These are phyloP conservation scores for Russula foetens DNA, from an alignment of 768 basidiomycete genomes.

Conservation along the genomic window DNA sequence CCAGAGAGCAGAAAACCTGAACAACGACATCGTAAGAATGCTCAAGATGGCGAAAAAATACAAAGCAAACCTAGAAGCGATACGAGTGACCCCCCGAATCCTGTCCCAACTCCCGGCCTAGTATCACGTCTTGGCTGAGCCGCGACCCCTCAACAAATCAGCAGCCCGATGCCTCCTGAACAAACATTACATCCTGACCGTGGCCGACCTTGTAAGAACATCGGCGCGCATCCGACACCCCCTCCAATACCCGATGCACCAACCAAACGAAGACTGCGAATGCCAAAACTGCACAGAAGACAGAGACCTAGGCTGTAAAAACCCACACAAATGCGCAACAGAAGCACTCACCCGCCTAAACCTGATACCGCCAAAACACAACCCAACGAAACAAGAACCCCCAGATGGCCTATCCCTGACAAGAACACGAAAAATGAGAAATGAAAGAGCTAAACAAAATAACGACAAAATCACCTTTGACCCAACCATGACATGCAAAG, in stretches of 20 bases:
- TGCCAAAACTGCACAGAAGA: not conserved
- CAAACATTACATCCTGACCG: no score
- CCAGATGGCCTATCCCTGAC: not conserved
- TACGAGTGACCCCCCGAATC: not conserved
- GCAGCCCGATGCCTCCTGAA: no score
- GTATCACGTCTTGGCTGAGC: constrained; percentile 3
- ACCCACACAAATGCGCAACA: not conserved
- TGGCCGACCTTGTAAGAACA: no score
- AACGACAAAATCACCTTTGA: not conserved
- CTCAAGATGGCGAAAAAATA: not conserved
- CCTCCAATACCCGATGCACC: no score
- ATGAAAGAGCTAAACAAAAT: not conserved
- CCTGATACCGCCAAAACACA: not conserved
- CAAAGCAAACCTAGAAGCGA: not conserved
- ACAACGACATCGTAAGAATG: not conserved
- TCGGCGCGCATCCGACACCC: not conserved
- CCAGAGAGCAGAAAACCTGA: not conserved
- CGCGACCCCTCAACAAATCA: no score
- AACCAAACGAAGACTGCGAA: not conserved
- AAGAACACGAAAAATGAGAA: not conserved
- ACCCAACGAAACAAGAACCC: not conserved
- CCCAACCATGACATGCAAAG: not conserved
- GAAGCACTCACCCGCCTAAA: not conserved
- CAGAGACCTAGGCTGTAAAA: no score
- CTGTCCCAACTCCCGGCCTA: constrained; percentile 13